These are phyloP conservation scores for Ceratocystis eucalypticola DNA, from an alignment of 2,329 filamentous ascomycete species.

Conservation along the genomic window DNA sequence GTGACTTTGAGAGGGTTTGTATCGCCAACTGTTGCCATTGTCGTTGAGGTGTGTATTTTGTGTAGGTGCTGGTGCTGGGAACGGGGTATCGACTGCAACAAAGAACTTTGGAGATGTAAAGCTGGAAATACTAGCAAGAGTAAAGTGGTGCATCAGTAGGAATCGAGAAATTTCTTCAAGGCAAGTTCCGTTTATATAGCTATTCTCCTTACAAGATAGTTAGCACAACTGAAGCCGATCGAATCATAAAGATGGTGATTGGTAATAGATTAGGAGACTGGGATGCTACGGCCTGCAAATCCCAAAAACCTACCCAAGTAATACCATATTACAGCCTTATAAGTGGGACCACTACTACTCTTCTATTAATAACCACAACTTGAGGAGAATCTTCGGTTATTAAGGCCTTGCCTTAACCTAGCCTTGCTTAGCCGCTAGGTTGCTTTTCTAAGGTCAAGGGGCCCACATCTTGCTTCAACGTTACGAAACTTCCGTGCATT, in stretches of 20 bases:
- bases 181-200: not conserved
- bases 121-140: too few species aligned
- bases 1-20: not conserved
- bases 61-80: not conserved
- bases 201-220: not conserved
- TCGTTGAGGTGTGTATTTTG: not conserved
- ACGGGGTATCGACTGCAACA: not conserved
- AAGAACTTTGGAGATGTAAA: too few species aligned
- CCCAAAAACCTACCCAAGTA: not conserved
- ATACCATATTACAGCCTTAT: not conserved
- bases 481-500: slow-evolving; percentile 4
- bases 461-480: not conserved
- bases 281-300: not conserved
- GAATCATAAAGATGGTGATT: slow-evolving; percentile 3
- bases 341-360: not conserved
- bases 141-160: too few species aligned
- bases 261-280: not conserved
- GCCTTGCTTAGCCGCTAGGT: not conserved
- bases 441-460: not conserved
- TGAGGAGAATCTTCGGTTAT: slow-evolving; percentile 2
- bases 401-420: not conserved
- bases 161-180: too few species aligned
- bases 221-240: not conserved
- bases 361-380: not conserved
- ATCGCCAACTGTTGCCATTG: not conserved